Evolutionary conservation across 768 basidiomycete genomes (phyloP).

Genomic region (Hypsizygus marmoreus): DNA sequence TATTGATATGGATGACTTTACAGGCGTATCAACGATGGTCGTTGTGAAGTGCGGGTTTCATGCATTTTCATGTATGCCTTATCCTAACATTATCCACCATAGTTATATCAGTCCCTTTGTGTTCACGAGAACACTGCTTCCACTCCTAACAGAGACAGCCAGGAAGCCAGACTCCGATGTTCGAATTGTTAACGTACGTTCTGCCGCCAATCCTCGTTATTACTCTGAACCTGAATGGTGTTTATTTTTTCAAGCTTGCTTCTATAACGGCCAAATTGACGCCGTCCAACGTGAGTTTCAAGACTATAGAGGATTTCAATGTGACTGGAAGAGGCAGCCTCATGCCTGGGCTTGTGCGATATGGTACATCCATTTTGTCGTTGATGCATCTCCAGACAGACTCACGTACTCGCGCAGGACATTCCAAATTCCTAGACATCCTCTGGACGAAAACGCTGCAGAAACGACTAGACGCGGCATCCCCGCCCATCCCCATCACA

Average conservation of each 20-base stretch:
- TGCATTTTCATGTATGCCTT: neutral
- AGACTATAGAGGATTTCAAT: constrained; percentile 36
- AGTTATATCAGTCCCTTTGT: constrained; percentile 59
- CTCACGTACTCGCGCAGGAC: constrained; percentile 31
- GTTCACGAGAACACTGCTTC: constrained; percentile 55
- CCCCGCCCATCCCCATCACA: constrained; percentile 34
- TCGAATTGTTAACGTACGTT: constrained; percentile 57
- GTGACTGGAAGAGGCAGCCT: constrained; percentile 27
- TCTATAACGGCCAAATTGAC: constrained; percentile 29
- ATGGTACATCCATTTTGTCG: constrained; percentile 26
- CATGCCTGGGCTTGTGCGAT: constrained; percentile 24
- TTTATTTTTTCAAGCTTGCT: constrained; percentile 26
- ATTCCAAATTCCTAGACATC: constrained; percentile 53
- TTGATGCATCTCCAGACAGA: neutral
- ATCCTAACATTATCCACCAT: neutral
- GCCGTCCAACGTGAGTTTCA: constrained; percentile 25
- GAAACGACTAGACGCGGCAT: constrained; percentile 38
- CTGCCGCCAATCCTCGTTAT: neutral
- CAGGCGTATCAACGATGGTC: constrained; percentile 41
- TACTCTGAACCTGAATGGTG: neutral
- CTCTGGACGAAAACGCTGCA: constrained; percentile 55
- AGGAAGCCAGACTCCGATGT: constrained; percentile 52
- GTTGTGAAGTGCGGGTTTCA: constrained; percentile 44
- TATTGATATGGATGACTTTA: neutral
- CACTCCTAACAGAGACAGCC: constrained; percentile 53